phyloP scores from a whole-genome alignment of 352 stramenopile genomes.

The Pythium diclinum region DNA sequence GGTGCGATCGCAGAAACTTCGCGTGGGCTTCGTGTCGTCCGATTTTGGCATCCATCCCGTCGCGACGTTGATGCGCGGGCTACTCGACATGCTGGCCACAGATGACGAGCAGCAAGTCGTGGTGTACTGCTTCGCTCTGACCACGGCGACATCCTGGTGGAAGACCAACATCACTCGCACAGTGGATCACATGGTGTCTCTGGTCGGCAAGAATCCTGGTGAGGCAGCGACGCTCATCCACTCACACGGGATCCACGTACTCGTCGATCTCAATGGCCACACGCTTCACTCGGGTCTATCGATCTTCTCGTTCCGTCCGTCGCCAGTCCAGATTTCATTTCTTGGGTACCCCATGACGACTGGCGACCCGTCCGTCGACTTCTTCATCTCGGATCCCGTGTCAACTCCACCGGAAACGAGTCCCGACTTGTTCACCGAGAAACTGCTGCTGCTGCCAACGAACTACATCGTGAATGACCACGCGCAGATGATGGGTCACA shows the following conservation, averaged over 20 bases:
- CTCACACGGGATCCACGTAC: constrained; percentile 56
- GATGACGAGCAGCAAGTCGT: constrained; percentile 29
- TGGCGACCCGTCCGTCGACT: constrained; percentile 58
- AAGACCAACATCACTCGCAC: constrained; percentile 68
- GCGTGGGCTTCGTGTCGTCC: constrained; percentile 72
- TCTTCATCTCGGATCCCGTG: constrained; percentile 59
- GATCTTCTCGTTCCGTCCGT: constrained; percentile 59
- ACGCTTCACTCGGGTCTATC: constrained; percentile 70
- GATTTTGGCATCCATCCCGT: constrained; percentile 85
- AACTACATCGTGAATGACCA: constrained; percentile 87
- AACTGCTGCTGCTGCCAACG: constrained; percentile 62
- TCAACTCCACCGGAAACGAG: constrained; percentile 44
- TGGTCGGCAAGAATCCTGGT: constrained; percentile 48
- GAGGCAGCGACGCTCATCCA: constrained; percentile 53
- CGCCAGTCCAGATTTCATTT: constrained; percentile 69
- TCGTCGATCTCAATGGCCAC: constrained; percentile 84
- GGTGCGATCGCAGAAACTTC: constrained; percentile 35
- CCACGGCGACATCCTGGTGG: constrained; percentile 66
- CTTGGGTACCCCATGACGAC: constrained; percentile 79
- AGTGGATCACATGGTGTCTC: constrained; percentile 66
- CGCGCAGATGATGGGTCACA: constrained; percentile 69
- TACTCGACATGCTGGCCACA: constrained; percentile 47
- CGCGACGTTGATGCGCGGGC: constrained; percentile 57
- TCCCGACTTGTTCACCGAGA: constrained; percentile 56
- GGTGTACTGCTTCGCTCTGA: constrained; percentile 77